Evolutionary conservation across 768 basidiomycete genomes (phyloP).

Genomic region (Boletus eberwhitei): DNA sequence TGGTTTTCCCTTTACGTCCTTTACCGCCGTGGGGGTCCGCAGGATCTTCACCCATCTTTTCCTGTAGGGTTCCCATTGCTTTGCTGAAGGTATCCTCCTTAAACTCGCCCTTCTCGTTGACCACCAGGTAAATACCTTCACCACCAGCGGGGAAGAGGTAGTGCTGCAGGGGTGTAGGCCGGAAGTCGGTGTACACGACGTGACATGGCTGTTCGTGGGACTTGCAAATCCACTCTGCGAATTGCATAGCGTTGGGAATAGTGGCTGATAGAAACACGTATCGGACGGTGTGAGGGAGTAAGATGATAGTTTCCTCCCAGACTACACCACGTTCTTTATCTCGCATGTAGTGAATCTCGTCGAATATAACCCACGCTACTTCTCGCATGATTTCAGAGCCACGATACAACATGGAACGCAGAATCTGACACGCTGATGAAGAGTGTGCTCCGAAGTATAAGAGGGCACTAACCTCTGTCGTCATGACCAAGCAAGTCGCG

Average conservation of each 20-base stretch:
- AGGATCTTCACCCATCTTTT: conserved; percentile 84
- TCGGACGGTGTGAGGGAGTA: conserved; percentile 92
- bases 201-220: conserved; percentile 98
- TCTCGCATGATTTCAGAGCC: conserved; percentile 99
- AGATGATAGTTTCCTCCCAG: conserved; percentile 98
- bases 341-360: conserved; percentile 99
- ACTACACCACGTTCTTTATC: conserved; percentile 99
- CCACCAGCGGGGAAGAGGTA: conserved; percentile 97
- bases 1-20: conserved; percentile 88
- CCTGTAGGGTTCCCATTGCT: conserved; percentile 93
- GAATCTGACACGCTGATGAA: conserved; percentile 56
- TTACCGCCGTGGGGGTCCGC: conserved; percentile 83
- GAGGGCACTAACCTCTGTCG: conserved; percentile 73
- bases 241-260: conserved; percentile 99
- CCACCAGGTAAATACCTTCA: conserved; percentile 95
- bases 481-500: conserved; percentile 98
- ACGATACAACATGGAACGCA: conserved; percentile 97
- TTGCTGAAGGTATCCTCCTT: conserved; percentile 96
- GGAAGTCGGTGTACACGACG: conserved; percentile 98
- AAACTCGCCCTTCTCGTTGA: conserved; percentile 98
- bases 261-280: conserved; percentile 99
- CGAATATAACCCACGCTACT: conserved; percentile 99
- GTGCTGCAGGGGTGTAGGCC: conserved; percentile 96
- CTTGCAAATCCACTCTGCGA: conserved; percentile 98
- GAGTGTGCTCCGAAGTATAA: neutral